A percentile compares a stretch with the other conserved stretches of the same genome.
phyloP scores from a whole-genome alignment of 306 rosid species.

The Fagus sylvatica region DNA sequence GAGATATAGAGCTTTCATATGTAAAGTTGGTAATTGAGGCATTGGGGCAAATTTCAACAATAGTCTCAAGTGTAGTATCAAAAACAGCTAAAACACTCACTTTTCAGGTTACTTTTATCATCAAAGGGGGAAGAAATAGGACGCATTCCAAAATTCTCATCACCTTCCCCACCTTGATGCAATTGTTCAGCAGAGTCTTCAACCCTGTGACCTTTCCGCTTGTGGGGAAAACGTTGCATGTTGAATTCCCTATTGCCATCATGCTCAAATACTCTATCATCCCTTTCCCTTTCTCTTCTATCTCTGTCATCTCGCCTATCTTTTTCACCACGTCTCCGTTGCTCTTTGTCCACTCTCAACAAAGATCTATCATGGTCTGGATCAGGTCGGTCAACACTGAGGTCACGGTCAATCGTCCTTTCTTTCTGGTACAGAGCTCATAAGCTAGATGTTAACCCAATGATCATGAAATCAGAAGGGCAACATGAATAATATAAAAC shows the following conservation, averaged over 20 bases:
- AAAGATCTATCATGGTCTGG: constrained; percentile 68
- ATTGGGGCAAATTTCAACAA: constrained; percentile 8
- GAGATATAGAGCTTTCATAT: background rate
- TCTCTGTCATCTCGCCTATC: constrained; percentile 84
- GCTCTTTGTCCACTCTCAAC: constrained; percentile 77
- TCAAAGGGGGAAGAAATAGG: constrained; percentile 68
- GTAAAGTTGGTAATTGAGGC: background rate
- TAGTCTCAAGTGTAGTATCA: constrained; percentile 8
- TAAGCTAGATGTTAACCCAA: constrained; percentile 29
- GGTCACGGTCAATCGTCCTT: constrained; percentile 69
- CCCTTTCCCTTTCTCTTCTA: constrained; percentile 67
- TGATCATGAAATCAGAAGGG: constrained; percentile 27
- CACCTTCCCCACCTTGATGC: constrained; percentile 66
- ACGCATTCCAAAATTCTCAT: constrained; percentile 64
- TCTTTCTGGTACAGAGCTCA: constrained; percentile 65
- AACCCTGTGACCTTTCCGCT: constrained; percentile 60
- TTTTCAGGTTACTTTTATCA: constrained; percentile 71
- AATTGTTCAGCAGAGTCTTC: constrained; percentile 78
- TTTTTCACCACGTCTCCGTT: constrained; percentile 75
- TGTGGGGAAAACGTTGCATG: constrained; percentile 60
- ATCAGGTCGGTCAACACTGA: constrained; percentile 87
- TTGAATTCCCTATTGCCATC: constrained; percentile 63
- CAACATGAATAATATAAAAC: constrained; percentile 9
- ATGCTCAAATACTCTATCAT: constrained; percentile 80
- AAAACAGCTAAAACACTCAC: constrained; percentile 52